A percentile compares a stretch with the other conserved stretches of the same genome.
These are phyloP conservation scores for Colletotrichum trifolii DNA, from an alignment of 2,329 filamentous ascomycete genomes.

Conservation along the genomic window DNA sequence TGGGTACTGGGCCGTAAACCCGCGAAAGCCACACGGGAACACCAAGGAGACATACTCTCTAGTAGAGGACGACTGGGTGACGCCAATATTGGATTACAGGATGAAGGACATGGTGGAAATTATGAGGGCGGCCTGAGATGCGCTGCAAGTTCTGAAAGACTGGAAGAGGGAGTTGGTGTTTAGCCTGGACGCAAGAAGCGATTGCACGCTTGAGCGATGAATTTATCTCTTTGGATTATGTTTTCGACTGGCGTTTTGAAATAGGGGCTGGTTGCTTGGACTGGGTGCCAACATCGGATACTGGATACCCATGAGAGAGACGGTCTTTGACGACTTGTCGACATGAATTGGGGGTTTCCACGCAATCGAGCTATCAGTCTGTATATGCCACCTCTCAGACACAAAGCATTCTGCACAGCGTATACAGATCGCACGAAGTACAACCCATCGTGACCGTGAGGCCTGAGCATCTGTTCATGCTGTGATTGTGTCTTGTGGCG, in stretches of 20 bases:
- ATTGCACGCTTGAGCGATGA: too few species aligned
- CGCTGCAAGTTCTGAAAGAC: conserved; percentile 6
- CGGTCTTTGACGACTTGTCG: conserved; percentile 18
- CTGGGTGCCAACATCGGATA: conserved; percentile 33
- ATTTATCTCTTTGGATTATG: not conserved
- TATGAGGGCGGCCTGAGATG: conserved; percentile 48
- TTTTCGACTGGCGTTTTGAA: conserved; percentile 22
- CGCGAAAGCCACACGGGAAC: conserved; percentile 69
- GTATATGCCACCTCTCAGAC: too few species aligned
- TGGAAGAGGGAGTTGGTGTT: conserved; percentile 3
- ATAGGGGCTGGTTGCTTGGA: conserved; percentile 2
- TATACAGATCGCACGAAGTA: too few species aligned
- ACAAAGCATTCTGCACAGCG: too few species aligned
- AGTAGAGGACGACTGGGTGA: conserved; percentile 72
- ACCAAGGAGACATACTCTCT: conserved; percentile 70
- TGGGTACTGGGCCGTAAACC: conserved; percentile 78
- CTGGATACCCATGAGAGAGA: conserved; percentile 34
- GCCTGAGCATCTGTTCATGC: too few species aligned
- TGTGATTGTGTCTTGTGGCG: too few species aligned
- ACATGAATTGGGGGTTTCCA: not conserved
- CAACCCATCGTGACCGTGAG: too few species aligned
- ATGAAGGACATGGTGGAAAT: conserved; percentile 70
- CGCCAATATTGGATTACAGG: conserved; percentile 70
- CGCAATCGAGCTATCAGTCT: too few species aligned
- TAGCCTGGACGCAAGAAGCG: not conserved